Evolutionary conservation across 2,329 filamentous ascomycete genomes (phyloP), one percentile per base, ranked within the genome.

Genomic region (Pyricularia sp.): DNA sequence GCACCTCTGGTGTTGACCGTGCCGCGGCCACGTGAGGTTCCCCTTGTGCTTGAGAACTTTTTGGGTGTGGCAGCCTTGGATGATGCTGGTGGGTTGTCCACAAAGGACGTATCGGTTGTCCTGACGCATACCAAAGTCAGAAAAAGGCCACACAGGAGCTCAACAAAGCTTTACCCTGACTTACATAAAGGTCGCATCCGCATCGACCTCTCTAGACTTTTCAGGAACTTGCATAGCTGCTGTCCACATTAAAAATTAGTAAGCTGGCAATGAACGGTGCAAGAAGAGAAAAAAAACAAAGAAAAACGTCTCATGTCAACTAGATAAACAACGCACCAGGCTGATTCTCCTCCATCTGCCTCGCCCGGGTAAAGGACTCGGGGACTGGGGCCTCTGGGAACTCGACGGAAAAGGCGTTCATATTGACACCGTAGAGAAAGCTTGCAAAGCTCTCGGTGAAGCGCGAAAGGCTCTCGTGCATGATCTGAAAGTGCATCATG

Each of bases 401-500:
- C 75, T 99, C 94, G 35, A 97, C 93, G 75, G 93, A 97, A 74
- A 97, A 99, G 1, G 94, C 94, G 75, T 97, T 97, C 93, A 99
- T 97, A 73, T 97, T 97, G 74, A 99, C 76, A 1, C 94, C 94
- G 71, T 97, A 99, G 60, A 99, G 78, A 72, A 99, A 97, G 70
- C 89, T 91, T 1, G 92, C 92, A 76, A 99, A 99, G 72, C 90
- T 96, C 81, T 99, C 94, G 75, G 88, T 93, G 76, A 99, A 99
- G 30, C 94, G 86, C 28, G 91, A 86, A 69, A 99, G 77, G 72
- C 91, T 96, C 79, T 97, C 93, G 73, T 99, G 92, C 88, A 99
- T 96, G 68, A 97, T 79, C 75, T 97, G 93, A 69, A 99, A 87
- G 74, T 97, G 92, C 88, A 96, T 91, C 80, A 97, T 92, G 75